These are phyloP conservation scores for Penicillium aurantiogriseum DNA, from an alignment of 2,329 filamentous ascomycete species.

Conservation along the genomic window DNA sequence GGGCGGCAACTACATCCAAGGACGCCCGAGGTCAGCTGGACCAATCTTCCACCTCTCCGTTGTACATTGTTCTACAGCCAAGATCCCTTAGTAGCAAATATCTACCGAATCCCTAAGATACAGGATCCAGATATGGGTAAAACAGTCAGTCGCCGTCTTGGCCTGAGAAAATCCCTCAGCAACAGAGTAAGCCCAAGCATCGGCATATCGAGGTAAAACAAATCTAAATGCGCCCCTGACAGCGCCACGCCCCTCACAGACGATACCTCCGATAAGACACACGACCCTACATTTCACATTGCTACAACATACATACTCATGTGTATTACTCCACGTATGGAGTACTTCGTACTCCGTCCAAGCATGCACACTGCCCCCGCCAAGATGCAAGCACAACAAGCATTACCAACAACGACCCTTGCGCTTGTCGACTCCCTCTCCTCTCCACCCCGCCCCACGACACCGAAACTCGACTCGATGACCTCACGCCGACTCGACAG, in stretches of 20 bases:
- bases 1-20: background rate
- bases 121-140: background rate
- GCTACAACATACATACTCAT: background rate
- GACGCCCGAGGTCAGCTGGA: background rate
- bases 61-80: conserved; percentile 7
- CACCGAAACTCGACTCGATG: background rate
- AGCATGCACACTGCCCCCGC: conserved; percentile 19
- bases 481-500: background rate
- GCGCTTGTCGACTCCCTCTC: conserved; percentile 4
- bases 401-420: conserved; percentile 14
- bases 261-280: background rate
- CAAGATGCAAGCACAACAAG: conserved; percentile 14
- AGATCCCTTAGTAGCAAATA: conserved; percentile 4
- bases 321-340: background rate
- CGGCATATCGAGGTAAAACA: background rate
- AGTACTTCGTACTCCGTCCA: background rate
- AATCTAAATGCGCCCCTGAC: background rate
- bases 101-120: background rate
- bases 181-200: background rate
- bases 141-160: background rate
- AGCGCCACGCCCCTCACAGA: conserved; percentile 1
- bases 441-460: conserved; percentile 16
- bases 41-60: background rate
- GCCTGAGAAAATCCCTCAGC: conserved; percentile 2
- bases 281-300: background rate